These are phyloP conservation scores for Fusarium continuum DNA, from an alignment of 2,329 filamentous ascomycete species.

Conservation along the genomic window DNA sequence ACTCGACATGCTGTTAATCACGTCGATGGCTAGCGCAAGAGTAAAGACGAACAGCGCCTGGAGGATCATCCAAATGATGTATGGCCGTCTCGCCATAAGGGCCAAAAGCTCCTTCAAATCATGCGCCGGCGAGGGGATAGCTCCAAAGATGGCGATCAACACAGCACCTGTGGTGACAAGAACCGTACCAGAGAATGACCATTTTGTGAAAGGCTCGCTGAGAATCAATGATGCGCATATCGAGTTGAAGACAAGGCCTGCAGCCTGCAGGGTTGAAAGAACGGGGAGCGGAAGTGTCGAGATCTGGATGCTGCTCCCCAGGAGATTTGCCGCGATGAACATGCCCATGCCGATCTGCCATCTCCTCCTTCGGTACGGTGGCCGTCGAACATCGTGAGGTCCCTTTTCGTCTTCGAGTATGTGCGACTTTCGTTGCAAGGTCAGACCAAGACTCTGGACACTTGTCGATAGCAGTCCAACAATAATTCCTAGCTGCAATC, in stretches of 20 bases:
- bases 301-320: conserved; percentile 97
- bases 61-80: conserved; percentile 87
- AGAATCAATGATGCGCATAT: conserved; percentile 95
- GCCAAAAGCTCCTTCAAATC: conserved; percentile 81
- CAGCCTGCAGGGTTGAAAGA: conserved; percentile 93
- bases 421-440: conserved; percentile 96
- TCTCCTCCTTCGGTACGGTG: conserved; percentile 87
- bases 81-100: conserved; percentile 77
- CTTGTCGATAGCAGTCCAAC: conserved; percentile 94
- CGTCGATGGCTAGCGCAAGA: conserved; percentile 71
- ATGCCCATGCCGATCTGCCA: conserved; percentile 99
- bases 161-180: conserved; percentile 90
- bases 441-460: conserved; percentile 93
- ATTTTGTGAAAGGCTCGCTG: conserved; percentile 91
- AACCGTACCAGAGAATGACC: conserved; percentile 89
- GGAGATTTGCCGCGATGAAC: conserved; percentile 93
- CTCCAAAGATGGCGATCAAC: conserved; percentile 92
- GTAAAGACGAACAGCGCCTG: conserved; percentile 77
- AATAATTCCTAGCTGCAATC: conserved; percentile 81
- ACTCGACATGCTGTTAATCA: conserved; percentile 61
- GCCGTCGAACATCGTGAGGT: conserved; percentile 78
- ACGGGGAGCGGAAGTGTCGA: conserved; percentile 94
- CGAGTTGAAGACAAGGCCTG: conserved; percentile 97
- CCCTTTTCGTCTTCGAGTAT: conserved; percentile 96
- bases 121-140: conserved; percentile 92